Evolutionary conservation across 495 filamentous ascomycete genomes (phyloP).

Genomic region (Xanthoparmelia taractica): DNA sequence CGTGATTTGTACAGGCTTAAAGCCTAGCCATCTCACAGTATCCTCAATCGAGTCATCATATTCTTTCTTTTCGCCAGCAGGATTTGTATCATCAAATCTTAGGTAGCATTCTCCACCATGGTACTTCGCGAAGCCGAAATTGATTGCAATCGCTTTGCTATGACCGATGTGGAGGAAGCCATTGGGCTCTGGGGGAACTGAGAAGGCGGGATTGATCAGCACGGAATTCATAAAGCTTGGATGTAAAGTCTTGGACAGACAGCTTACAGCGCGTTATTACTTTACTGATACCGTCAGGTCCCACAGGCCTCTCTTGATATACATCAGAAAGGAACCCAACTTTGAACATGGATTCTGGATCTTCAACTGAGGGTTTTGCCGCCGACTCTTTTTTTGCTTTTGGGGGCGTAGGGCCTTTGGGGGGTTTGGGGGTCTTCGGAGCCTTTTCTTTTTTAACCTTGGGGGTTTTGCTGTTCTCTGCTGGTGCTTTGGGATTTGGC

Average conservation of each 20-base stretch:
- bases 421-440: slow-evolving; percentile 5
- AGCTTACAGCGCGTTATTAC: slow-evolving; percentile 20
- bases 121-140: slow-evolving; percentile 88
- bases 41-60: slow-evolving; percentile 73
- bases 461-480: slow-evolving; percentile 19
- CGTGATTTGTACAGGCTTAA: slow-evolving; percentile 69
- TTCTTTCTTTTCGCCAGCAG: slow-evolving; percentile 70
- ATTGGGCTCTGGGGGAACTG: slow-evolving; percentile 88
- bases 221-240: neutral
- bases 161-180: slow-evolving; percentile 81
- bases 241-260: neutral
- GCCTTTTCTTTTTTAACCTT: slow-evolving; percentile 23
- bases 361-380: slow-evolving; percentile 43
- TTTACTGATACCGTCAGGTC: slow-evolving; percentile 51
- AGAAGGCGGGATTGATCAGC: neutral
- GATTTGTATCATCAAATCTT: slow-evolving; percentile 78
- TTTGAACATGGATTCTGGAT: slow-evolving; percentile 73
- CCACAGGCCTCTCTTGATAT: slow-evolving; percentile 64
- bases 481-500: slow-evolving; percentile 4
- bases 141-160: slow-evolving; percentile 92
- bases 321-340: slow-evolving; percentile 75
- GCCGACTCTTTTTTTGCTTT: slow-evolving; percentile 20
- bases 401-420: slow-evolving; percentile 11
- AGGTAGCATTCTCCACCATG: slow-evolving; percentile 69
- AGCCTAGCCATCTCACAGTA: slow-evolving; percentile 75